phyloP scores from a whole-genome alignment of 2,329 filamentous ascomycete species.

The Hirsutella thompsonii region DNA sequence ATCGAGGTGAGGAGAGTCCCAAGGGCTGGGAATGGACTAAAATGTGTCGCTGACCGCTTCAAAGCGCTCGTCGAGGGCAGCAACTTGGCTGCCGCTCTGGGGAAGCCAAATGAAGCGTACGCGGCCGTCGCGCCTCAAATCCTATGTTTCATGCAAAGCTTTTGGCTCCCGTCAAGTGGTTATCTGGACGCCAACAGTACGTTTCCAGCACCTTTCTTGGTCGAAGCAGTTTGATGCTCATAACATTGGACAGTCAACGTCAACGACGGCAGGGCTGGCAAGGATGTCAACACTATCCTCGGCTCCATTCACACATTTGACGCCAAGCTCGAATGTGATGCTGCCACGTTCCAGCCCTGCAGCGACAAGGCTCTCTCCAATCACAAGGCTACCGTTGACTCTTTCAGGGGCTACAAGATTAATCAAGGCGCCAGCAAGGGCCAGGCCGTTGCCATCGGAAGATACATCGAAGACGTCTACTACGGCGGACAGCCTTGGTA shows the following conservation, averaged over 20 bases:
- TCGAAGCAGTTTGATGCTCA: neutral
- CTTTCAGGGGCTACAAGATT: conserved; percentile 61
- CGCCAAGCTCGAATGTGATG: conserved; percentile 50
- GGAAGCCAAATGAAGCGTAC: conserved; percentile 46
- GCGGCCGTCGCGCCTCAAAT: conserved; percentile 54
- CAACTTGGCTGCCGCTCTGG: conserved; percentile 49
- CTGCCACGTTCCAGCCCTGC: conserved; percentile 67
- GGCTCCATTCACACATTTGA: conserved; percentile 59
- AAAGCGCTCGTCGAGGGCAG: conserved; percentile 52
- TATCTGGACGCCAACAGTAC: conserved; percentile 56
- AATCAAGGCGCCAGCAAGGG: conserved; percentile 52
- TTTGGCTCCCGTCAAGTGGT: conserved; percentile 50
- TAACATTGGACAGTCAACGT: conserved; percentile 36
- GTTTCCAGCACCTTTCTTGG: conserved; percentile 5
- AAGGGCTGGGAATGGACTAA: neutral
- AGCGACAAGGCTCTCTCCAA: conserved; percentile 57
- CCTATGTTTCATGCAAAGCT: conserved; percentile 60
- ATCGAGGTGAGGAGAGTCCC: conserved; percentile 38
- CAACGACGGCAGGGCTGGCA: conserved; percentile 49
- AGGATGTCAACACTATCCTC: conserved; percentile 60
- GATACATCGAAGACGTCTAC: conserved; percentile 63
- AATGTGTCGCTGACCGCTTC: neutral
- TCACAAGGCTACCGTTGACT: conserved; percentile 63
- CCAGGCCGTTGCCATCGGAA: conserved; percentile 47
- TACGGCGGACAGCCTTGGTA: conserved; percentile 76